A percentile compares a stretch with the other conserved stretches of the same genome.
Evolutionary conservation across 2,329 filamentous ascomycete species (phyloP).

Genomic region (Fusarium euwallaceae): DNA sequence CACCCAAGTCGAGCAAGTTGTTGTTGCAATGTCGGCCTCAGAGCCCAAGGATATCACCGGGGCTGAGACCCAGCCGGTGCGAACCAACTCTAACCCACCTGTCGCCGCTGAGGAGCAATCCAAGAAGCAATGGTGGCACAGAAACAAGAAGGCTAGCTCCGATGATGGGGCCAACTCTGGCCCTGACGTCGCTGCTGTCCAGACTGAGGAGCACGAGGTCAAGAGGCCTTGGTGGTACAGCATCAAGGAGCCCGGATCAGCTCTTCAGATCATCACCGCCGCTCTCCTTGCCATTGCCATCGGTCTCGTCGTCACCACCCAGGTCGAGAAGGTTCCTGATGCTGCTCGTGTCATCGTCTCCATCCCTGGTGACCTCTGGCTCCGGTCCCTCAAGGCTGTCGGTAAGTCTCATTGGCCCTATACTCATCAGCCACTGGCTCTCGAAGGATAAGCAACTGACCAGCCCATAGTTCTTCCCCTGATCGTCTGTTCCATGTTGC

Average conservation of each 20-base stretch:
- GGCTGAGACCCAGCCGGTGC: slow-evolving; percentile 28
- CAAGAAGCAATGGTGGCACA: slow-evolving; percentile 54
- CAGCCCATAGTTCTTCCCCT: slow-evolving; percentile 59
- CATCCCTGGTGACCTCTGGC: slow-evolving; percentile 64
- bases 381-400: slow-evolving; percentile 62
- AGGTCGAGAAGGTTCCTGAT: slow-evolving; percentile 58
- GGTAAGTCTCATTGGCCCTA: slow-evolving; percentile 50
- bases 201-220: slow-evolving; percentile 28
- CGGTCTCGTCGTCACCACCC: slow-evolving; percentile 59
- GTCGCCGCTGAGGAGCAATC: slow-evolving; percentile 28
- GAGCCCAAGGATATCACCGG: slow-evolving; percentile 34
- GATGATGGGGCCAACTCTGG: slow-evolving; percentile 20
- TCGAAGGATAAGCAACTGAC: slow-evolving; percentile 5
- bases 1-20: slow-evolving; percentile 25
- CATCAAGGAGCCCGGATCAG: slow-evolving; percentile 58
- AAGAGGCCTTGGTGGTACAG: slow-evolving; percentile 53
- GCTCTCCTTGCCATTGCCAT: slow-evolving; percentile 64
- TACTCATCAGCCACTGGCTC: background rate
- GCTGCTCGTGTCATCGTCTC: slow-evolving; percentile 58
- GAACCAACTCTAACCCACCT: slow-evolving; percentile 33
- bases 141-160: background rate
- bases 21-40: slow-evolving; percentile 33
- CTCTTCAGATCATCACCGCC: slow-evolving; percentile 63
- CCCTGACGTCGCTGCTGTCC: slow-evolving; percentile 23
- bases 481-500: slow-evolving; percentile 65